A percentile compares a stretch with the other conserved stretches of the same genome.
phyloP scores from a whole-genome alignment of 257 asterid species.

The Cinchona pubescens region DNA sequence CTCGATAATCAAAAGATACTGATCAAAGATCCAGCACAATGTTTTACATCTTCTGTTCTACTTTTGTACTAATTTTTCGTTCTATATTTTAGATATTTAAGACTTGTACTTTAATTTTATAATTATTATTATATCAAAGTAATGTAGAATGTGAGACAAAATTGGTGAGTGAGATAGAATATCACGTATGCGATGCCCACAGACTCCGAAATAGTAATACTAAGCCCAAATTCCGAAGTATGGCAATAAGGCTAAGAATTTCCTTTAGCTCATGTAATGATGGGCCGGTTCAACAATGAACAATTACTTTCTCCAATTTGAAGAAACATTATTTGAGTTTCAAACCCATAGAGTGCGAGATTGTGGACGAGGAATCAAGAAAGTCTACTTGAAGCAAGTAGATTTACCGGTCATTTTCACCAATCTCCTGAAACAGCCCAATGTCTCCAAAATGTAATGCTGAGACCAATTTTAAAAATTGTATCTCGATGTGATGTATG shows the following conservation, averaged over 20 bases:
- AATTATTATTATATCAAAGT: no score
- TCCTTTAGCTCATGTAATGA: not conserved
- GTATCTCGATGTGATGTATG: no score
- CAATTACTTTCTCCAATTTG: not conserved
- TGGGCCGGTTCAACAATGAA: not conserved
- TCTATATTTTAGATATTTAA: no score
- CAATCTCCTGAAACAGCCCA: not conserved
- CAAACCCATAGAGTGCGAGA: not conserved
- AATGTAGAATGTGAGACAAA: no score
- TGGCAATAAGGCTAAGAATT: not conserved
- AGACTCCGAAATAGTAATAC: not conserved
- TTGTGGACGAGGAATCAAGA: no score
- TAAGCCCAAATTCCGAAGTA: not conserved
- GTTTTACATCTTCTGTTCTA: no score
- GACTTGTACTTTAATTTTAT: no score
- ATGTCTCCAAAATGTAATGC: not conserved
- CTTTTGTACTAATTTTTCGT: no score
- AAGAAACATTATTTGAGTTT: not conserved
- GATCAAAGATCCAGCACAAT: slow-evolving; percentile 10
- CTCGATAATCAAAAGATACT: not conserved
- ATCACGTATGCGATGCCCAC: not conserved
- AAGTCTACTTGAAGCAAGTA: not conserved
- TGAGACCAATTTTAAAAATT: no score
- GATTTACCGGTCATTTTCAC: not conserved
- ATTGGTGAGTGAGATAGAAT: no score